These are phyloP conservation scores for Tolypocladium tropicale DNA, from an alignment of 2,329 filamentous ascomycete species.

Conservation along the genomic window DNA sequence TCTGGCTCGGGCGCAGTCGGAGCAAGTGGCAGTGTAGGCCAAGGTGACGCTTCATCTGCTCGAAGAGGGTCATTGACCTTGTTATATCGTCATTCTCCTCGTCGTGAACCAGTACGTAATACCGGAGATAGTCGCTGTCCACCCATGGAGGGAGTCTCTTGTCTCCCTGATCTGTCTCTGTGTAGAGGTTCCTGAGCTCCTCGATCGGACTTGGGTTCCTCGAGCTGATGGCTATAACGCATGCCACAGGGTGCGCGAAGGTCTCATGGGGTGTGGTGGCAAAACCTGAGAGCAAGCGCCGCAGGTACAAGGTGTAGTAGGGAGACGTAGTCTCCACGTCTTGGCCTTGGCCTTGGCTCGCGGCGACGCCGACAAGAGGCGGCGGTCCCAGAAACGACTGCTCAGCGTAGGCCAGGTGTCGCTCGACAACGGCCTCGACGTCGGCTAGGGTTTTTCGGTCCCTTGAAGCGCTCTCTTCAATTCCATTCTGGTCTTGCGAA, in stretches of 20 bases:
- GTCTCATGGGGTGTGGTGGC: constrained; percentile 80
- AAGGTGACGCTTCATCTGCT: constrained; percentile 99
- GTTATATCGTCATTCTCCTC: constrained; percentile 91
- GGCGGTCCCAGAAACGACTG: constrained; percentile 32
- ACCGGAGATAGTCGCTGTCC: constrained; percentile 82
- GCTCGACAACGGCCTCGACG: constrained; percentile 71
- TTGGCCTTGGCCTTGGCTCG: constrained; percentile 29
- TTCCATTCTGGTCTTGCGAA: constrained; percentile 23
- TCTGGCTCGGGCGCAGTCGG: constrained; percentile 72
- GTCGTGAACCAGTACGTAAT: constrained; percentile 94
- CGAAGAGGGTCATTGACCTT: constrained; percentile 81
- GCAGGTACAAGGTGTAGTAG: constrained; percentile 78
- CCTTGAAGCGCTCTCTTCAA: constrained; percentile 15
- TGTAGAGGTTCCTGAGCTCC: constrained; percentile 73
- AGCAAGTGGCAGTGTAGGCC: constrained; percentile 91
- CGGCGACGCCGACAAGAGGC: constrained; percentile 27
- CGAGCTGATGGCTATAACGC: constrained; percentile 91
- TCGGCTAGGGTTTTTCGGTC: constrained; percentile 38
- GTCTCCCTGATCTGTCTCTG: constrained; percentile 69
- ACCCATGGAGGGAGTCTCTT: constrained; percentile 73
- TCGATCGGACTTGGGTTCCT: constrained; percentile 76
- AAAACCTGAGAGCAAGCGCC: constrained; percentile 70
- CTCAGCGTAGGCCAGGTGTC: constrained; percentile 70
- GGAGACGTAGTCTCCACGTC: constrained; percentile 52
- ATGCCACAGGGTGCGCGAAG: constrained; percentile 88